A percentile compares a stretch with the other conserved stretches of the same genome.
phyloP scores from a whole-genome alignment of 2,329 filamentous ascomycete genomes.

The Alternaria brassicicola region DNA sequence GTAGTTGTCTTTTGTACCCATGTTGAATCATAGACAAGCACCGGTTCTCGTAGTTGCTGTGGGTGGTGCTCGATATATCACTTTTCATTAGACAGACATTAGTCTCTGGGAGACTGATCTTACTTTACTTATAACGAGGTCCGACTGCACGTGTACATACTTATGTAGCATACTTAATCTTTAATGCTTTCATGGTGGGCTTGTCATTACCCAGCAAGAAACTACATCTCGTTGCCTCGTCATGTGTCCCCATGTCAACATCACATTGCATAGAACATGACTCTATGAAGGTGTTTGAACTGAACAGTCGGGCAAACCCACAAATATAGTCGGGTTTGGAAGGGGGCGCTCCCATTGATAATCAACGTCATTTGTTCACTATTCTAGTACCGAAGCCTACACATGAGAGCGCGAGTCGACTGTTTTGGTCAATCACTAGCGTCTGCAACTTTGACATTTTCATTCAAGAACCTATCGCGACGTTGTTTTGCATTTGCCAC shows the following conservation, averaged over 20 bases:
- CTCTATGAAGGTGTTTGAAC: not conserved
- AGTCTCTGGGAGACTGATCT: slow-evolving; percentile 15
- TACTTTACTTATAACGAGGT: slow-evolving; percentile 22
- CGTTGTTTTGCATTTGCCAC: not conserved
- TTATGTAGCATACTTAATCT: slow-evolving; percentile 25
- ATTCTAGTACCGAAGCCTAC: not conserved
- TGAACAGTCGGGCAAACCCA: not conserved
- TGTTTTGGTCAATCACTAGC: not conserved
- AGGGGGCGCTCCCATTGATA: not conserved
- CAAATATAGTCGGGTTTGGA: not conserved
- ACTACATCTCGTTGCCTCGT: not conserved
- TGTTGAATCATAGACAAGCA: slow-evolving; percentile 5
- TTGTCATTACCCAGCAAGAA: slow-evolving; percentile 1
- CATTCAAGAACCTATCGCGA: not conserved
- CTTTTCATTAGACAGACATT: slow-evolving; percentile 10
- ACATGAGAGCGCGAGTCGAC: not conserved
- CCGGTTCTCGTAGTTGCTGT: not conserved
- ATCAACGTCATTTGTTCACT: not conserved
- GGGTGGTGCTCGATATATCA: slow-evolving; percentile 17
- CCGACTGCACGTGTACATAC: slow-evolving; percentile 26
- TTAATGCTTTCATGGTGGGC: slow-evolving; percentile 12
- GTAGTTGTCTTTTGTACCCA: slow-evolving; percentile 15
- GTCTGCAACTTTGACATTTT: not conserved
- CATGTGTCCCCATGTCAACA: not conserved
- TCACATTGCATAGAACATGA: no score